These are phyloP conservation scores for Cenchrus fungigraminus DNA, from an alignment of 176 grass and related monocot species.

Conservation along the genomic window DNA sequence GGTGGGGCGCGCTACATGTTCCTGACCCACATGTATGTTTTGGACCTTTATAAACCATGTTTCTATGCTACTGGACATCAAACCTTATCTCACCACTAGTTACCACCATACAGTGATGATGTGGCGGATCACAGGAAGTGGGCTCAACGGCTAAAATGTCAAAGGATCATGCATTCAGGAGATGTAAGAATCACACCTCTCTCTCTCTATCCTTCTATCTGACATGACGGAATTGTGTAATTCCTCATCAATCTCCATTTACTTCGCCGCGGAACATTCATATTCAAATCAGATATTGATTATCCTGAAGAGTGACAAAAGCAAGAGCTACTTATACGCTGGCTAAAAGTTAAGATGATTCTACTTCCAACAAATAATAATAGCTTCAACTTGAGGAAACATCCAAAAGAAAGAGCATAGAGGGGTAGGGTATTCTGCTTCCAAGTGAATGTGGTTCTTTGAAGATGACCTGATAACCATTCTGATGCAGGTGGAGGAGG, in stretches of 20 bases:
- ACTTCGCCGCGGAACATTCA: background rate
- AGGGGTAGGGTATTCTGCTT: background rate
- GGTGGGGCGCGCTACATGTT: slow-evolving; percentile 84
- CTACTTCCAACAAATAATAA: background rate
- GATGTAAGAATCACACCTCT: slow-evolving; percentile 62
- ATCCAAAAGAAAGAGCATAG: background rate
- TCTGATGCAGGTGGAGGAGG: slow-evolving; percentile 52
- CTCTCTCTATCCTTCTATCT: slow-evolving; percentile 11
- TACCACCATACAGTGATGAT: slow-evolving; percentile 69
- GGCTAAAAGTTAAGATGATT: background rate
- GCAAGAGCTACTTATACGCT: background rate
- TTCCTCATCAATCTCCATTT: background rate
- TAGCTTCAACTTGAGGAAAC: background rate
- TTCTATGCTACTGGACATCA: slow-evolving; percentile 1
- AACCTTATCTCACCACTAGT: slow-evolving; percentile 13
- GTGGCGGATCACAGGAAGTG: slow-evolving; percentile 87
- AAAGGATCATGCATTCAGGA: slow-evolving; percentile 77
- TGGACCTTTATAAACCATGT: background rate
- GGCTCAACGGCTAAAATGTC: slow-evolving; percentile 62
- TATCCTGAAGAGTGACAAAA: background rate
- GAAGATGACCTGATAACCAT: slow-evolving; percentile 8
- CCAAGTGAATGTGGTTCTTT: background rate
- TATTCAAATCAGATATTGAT: background rate
- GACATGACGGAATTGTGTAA: background rate
- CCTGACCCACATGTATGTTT: slow-evolving; percentile 82